Percentiles rank a stretch among this genome's conserved stretches.
Conservation (phyloP, 208 protist species). For the Acanthamoeba divionensis region DNA sequence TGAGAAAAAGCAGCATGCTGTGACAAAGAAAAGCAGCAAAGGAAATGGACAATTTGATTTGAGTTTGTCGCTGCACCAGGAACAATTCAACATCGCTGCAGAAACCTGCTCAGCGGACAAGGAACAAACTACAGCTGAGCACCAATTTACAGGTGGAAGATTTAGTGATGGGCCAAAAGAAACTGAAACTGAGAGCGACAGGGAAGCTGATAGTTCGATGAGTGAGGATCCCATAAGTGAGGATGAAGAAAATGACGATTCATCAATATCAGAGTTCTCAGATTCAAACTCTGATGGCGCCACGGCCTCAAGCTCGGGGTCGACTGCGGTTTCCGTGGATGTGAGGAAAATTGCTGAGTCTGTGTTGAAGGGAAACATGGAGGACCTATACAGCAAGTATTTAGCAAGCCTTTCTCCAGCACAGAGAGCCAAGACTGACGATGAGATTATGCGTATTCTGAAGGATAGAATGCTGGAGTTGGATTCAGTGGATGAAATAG, state of each 20-base stretch:
- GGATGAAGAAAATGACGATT: too few relatives aligned
- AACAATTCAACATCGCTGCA: background rate
- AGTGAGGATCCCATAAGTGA: too few relatives aligned
- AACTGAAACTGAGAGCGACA: too few relatives aligned
- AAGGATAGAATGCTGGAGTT: background rate
- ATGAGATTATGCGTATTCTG: slow-evolving; percentile 5
- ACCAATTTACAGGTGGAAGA: background rate
- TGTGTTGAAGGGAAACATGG: slow-evolving; percentile 35
- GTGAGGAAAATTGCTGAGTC: background rate
- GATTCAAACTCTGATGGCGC: background rate
- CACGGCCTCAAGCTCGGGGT: too few relatives aligned
- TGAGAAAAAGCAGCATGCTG: background rate
- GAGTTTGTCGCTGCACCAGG: background rate
- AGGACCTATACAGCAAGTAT: slow-evolving; percentile 3
- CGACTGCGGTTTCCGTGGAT: too few relatives aligned
- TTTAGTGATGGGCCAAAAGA: too few relatives aligned
- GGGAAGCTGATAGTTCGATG: too few relatives aligned
- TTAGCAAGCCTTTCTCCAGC: background rate
- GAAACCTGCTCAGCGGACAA: background rate
- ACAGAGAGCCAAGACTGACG: background rate
- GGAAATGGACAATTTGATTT: too few relatives aligned
- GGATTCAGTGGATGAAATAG: background rate
- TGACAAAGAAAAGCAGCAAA: background rate
- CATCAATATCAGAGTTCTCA: background rate
- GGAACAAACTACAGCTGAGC: background rate